Conservation (phyloP, 1,139 yeast genomes). For the Suhomyces maxii region DNA sequence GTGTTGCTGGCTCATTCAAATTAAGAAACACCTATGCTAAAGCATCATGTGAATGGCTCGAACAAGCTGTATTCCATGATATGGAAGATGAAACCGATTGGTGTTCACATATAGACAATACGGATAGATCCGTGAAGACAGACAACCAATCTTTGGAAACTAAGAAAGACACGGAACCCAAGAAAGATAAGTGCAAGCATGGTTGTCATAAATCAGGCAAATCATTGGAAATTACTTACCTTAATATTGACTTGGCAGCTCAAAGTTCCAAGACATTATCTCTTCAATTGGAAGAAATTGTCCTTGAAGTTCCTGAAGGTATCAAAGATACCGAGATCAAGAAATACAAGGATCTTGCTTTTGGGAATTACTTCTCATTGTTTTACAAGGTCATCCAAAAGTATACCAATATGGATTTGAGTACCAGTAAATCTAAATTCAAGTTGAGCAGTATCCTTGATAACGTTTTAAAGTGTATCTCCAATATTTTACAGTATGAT, state of each 20-base stretch:
- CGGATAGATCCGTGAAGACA: not conserved
- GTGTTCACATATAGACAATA: not conserved
- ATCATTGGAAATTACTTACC: conserved; percentile 49
- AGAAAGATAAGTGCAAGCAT: not conserved
- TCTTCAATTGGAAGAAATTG: conserved; percentile 51
- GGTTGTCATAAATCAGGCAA: conserved; percentile 12
- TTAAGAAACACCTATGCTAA: conserved; percentile 63
- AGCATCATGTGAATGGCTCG: conserved; percentile 67
- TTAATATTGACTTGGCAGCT: conserved; percentile 64
- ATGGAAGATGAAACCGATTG: conserved; percentile 1
- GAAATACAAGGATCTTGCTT: conserved; percentile 62
- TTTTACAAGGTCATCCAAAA: conserved; percentile 71
- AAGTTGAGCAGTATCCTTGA: conserved; percentile 60
- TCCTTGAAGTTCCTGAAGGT: conserved; percentile 64
- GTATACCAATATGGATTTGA: conserved; percentile 36
- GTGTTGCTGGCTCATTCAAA: conserved; percentile 56
- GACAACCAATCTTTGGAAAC: not conserved
- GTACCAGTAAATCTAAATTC: conserved; percentile 40
- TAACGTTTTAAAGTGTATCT: conserved; percentile 65
- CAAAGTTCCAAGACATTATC: conserved; percentile 65
- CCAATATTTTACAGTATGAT: conserved; percentile 70
- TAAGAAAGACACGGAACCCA: not conserved
- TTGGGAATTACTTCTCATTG: conserved; percentile 71
- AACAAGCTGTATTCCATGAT: conserved; percentile 46
- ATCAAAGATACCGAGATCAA: conserved; percentile 55